Evolutionary conservation across 345 rosid genomes (phyloP).

Genomic region (Bruguiera sexangula): DNA sequence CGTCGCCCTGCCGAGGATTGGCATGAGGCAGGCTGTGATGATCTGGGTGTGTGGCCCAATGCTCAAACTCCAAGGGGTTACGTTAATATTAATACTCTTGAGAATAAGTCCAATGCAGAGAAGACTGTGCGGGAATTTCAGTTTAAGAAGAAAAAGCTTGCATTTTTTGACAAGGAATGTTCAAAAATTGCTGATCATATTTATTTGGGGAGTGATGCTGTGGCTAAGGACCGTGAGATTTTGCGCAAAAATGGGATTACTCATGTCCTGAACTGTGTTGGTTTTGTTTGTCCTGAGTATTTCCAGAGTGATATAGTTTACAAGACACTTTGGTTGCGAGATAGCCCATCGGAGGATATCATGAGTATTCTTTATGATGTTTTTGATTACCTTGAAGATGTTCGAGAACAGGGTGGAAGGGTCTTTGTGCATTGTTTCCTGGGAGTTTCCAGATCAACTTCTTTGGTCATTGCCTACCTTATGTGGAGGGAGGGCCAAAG

Average conservation of each 20-base stretch:
- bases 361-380: conserved; percentile 70
- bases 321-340: conserved; percentile 72
- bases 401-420: conserved; percentile 59
- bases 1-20: conserved; percentile 56
- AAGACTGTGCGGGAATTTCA: conserved; percentile 45
- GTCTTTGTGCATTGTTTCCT: conserved; percentile 72
- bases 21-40: conserved; percentile 70
- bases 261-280: conserved; percentile 69
- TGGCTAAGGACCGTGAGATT: conserved; percentile 62
- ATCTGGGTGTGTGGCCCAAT: conserved; percentile 73
- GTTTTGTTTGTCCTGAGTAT: conserved; percentile 70
- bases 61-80: conserved; percentile 63
- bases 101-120: conserved; percentile 22
- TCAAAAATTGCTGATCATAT: conserved; percentile 65
- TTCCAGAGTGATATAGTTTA: conserved; percentile 68
- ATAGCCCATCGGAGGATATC: conserved; percentile 65
- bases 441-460: conserved; percentile 63
- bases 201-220: conserved; percentile 66
- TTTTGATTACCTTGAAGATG: conserved; percentile 77
- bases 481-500: conserved; percentile 83
- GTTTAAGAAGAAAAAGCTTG: conserved; percentile 61
- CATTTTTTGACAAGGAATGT: conserved; percentile 65
- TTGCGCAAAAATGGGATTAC: conserved; percentile 62
- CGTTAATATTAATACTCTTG: conserved; percentile 14
- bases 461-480: conserved; percentile 69